A percentile compares a stretch with the other conserved stretches of the same genome.
Evolutionary conservation across 371 early-diverging fungal species (phyloP).

Genomic region (Mortierella polycephala): DNA sequence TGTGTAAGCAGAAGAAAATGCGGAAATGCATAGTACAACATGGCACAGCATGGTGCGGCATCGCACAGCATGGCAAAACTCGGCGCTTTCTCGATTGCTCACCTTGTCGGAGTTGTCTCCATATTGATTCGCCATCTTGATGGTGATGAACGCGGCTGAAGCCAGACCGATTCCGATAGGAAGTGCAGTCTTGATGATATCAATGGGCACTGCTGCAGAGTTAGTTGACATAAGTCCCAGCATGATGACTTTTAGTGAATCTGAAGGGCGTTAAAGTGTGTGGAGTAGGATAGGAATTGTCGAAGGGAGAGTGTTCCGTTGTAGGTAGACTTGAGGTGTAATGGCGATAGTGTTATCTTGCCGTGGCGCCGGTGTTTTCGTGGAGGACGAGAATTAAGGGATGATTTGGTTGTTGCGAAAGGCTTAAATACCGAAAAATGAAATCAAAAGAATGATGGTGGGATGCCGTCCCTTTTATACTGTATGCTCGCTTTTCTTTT

Average conservation of each 20-base stretch:
- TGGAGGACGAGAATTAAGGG: too few relatives aligned
- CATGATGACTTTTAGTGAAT: constrained; percentile 9
- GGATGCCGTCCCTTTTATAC: too few relatives aligned
- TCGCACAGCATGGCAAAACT: not conserved
- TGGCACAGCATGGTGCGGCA: not conserved
- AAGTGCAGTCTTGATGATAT: constrained; percentile 22
- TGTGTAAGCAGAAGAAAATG: not conserved
- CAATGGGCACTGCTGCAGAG: constrained; percentile 5
- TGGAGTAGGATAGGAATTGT: not conserved
- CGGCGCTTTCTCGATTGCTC: not conserved
- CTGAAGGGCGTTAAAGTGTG: not conserved
- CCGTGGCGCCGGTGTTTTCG: not conserved
- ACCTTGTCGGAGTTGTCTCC: constrained; percentile 21
- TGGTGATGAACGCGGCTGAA: constrained; percentile 33
- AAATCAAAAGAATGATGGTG: too few relatives aligned
- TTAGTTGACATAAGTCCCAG: constrained; percentile 24
- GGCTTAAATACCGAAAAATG: too few relatives aligned
- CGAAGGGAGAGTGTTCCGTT: not conserved
- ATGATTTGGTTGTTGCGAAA: too few relatives aligned
- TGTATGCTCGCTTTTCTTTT: too few relatives aligned
- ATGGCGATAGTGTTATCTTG: not conserved
- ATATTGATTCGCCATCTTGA: constrained; percentile 7
- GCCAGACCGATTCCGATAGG: constrained; percentile 44
- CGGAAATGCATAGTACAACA: not conserved
- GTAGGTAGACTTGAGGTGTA: not conserved